phyloP scores from a whole-genome alignment of 1,284 basidiomycete species.

The Marasmius sp. region DNA sequence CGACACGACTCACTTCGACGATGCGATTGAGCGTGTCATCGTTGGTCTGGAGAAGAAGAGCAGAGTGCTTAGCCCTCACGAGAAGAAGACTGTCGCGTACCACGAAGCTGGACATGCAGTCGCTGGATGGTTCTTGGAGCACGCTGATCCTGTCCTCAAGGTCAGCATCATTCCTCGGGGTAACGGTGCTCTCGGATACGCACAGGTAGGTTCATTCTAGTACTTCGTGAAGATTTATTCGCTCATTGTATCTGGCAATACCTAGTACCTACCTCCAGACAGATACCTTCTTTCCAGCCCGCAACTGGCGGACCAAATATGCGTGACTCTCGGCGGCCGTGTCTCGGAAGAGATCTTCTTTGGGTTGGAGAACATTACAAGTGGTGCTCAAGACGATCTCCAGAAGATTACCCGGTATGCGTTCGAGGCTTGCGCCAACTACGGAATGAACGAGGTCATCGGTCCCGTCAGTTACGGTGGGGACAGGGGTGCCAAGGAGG shows the following conservation, averaged over 20 bases:
- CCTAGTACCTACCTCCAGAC: slow-evolving; percentile 91
- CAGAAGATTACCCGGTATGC: slow-evolving; percentile 99
- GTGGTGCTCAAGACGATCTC: slow-evolving; percentile 95
- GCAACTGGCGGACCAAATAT: slow-evolving; percentile 94
- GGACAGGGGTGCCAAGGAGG: slow-evolving; percentile 78
- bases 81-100: slow-evolving; percentile 99
- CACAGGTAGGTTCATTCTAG: slow-evolving; percentile 60
- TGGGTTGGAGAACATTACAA: slow-evolving; percentile 89
- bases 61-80: slow-evolving; percentile 88
- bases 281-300: slow-evolving; percentile 95
- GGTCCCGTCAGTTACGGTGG: slow-evolving; percentile 96
- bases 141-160: slow-evolving; percentile 95
- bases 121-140: slow-evolving; percentile 97
- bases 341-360: slow-evolving; percentile 99
- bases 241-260: slow-evolving; percentile 6
- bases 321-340: slow-evolving; percentile 98
- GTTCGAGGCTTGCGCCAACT: slow-evolving; percentile 92
- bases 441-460: slow-evolving; percentile 94
- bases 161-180: slow-evolving; percentile 99
- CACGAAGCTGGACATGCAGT: slow-evolving; percentile 99
- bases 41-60: slow-evolving; percentile 97
- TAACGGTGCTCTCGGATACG: slow-evolving; percentile 94
- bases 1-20: slow-evolving; percentile 89
- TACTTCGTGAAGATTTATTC: slow-evolving; percentile 7
- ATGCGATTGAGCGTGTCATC: slow-evolving; percentile 97